Base-by-base conservation (phyloP, 176 grass and related monocot species). In the Raddia distichophylla region DNA sequence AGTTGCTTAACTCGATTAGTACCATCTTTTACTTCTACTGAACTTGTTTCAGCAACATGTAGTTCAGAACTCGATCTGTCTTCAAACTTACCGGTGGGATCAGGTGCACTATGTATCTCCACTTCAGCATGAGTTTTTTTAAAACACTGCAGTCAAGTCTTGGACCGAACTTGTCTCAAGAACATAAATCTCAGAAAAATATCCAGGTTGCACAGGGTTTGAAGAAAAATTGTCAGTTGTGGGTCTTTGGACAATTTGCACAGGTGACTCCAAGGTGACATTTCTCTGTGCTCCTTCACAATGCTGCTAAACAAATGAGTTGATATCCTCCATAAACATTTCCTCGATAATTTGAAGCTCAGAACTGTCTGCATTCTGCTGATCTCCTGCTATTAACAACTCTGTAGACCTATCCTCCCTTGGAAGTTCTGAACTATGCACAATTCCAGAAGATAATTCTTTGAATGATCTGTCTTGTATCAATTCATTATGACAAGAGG, bases 331-430 rank as follows among this genome's bases (percentile, higher is more conserved):
- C 6, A 56, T 40, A 45, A 56, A 79, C 22, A 43, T 85, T 60
- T 54, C 69, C 65, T 88, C 75, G 51, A 83, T 55, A 61, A 79
- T 68, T 46, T 73, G 80, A 22, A 84, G 50, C 33, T 79, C 76
- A 68, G 70, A 85, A 17, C 20, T 65, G 18, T 55, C 33, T 54
- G 12, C n/a, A 37, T 49, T 52, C 27, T 56, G 44, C 33, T 19
- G 48, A 50, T 60, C 18, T 73, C 45, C 86, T 16, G 67, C 4
- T 50, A 19, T 10, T 53, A 55, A 69, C 11, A 68, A 12, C 64
- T 57, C 64, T 44, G 3, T 51, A 37, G 7, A 17, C 32, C 2
- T 8, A 16, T 69, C 17, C 69, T 17, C 18, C 35, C 0, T 15
- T 18, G 8, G 66, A 0, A 42, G 34, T 37, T 50, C 47, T 7